phyloP scores from a whole-genome alignment of 495 filamentous ascomycete species.

The Chlorociboria aeruginascens region DNA sequence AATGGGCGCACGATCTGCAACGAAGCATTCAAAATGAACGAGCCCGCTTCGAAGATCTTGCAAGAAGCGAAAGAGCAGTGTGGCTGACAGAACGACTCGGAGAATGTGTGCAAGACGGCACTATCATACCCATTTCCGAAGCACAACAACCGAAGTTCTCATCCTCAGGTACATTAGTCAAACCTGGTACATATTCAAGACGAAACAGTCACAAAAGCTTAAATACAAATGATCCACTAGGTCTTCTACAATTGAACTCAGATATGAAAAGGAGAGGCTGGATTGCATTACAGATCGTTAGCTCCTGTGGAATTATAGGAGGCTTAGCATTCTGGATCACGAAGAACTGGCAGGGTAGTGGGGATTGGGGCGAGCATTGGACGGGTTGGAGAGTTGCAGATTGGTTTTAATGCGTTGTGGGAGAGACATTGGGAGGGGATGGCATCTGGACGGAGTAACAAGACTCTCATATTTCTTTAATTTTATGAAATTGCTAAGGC shows the following conservation, averaged over 20 bases:
- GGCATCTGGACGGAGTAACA: too few relatives aligned
- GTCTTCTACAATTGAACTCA: constrained; percentile 58
- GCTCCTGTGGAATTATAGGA: constrained; percentile 60
- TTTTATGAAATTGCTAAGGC: too few relatives aligned
- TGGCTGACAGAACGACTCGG: constrained; percentile 69
- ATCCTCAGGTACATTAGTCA: constrained; percentile 6
- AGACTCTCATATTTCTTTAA: too few relatives aligned
- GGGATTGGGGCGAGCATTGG: constrained; percentile 1
- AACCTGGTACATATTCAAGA: constrained; percentile 7
- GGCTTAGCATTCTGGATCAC: constrained; percentile 53
- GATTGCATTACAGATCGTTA: constrained; percentile 66
- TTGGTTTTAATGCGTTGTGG: constrained; percentile 1
- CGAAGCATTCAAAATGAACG: constrained; percentile 72
- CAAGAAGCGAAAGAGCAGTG: constrained; percentile 57
- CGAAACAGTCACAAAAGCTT: constrained; percentile 13
- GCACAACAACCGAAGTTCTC: constrained; percentile 1
- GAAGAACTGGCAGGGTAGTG: constrained; percentile 7
- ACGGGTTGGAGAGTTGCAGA: not conserved
- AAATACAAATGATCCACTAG: constrained; percentile 60
- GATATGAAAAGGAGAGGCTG: constrained; percentile 53
- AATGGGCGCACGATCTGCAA: constrained; percentile 88
- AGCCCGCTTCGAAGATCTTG: constrained; percentile 58
- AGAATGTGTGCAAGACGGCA: constrained; percentile 65
- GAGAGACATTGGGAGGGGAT: not conserved
- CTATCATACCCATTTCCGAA: constrained; percentile 36